These are phyloP conservation scores for Posidonia australis DNA, from an alignment of 106 monocot genomes.

Conservation along the genomic window DNA sequence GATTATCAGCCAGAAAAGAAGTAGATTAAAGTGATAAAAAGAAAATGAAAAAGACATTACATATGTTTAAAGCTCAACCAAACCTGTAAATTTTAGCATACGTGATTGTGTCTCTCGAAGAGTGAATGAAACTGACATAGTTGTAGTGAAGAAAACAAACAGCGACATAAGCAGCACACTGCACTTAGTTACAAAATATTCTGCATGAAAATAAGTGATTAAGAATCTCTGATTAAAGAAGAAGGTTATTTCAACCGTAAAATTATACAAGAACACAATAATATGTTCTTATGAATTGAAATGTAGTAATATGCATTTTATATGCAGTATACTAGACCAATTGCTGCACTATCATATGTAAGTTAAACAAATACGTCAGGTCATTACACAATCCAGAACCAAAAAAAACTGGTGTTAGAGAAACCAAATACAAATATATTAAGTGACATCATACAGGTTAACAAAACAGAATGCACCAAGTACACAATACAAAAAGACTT, in stretches of 20 bases:
- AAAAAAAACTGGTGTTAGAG: no score
- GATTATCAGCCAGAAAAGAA: not conserved
- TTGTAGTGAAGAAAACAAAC: conserved; percentile 99
- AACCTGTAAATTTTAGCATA: conserved; percentile 99
- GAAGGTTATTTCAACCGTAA: not conserved
- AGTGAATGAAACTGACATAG: conserved; percentile 98
- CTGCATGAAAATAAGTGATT: conserved; percentile 29
- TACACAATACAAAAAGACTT: no score
- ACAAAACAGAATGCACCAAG: no score
- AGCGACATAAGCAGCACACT: conserved; percentile 97
- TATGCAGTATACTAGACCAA: no score
- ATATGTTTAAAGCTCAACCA: not conserved
- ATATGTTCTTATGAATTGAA: no score
- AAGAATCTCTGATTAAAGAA: not conserved
- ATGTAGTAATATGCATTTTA: no score
- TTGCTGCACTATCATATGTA: not conserved
- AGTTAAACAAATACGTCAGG: not conserved
- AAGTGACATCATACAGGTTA: no score
- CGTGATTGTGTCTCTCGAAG: conserved; percentile 98
- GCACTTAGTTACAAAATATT: conserved; percentile 93
- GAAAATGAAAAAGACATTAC: not conserved
- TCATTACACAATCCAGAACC: no score
- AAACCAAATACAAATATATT: no score
- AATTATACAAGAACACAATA: no score
- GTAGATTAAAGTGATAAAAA: not conserved